These are phyloP conservation scores for Neonectria faginata DNA, from an alignment of 2,329 filamentous ascomycete genomes.

Conservation along the genomic window DNA sequence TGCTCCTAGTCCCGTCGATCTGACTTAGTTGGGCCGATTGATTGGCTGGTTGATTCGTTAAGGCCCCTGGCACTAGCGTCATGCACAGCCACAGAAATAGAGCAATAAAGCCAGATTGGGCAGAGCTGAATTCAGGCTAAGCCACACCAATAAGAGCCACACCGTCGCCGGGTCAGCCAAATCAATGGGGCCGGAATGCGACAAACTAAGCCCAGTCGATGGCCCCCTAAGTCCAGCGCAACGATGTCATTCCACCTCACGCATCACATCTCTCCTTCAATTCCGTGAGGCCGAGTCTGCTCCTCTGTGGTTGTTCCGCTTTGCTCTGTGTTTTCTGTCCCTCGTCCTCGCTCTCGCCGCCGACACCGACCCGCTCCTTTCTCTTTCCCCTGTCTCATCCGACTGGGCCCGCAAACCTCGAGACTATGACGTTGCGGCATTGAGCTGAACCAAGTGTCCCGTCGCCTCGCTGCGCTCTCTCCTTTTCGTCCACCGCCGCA, in stretches of 20 bases:
- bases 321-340: conserved; percentile 22
- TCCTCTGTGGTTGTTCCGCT: conserved; percentile 27
- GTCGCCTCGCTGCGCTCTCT: conserved; percentile 29
- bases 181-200: conserved; percentile 39
- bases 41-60: background rate
- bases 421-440: conserved; percentile 45
- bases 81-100: conserved; percentile 32
- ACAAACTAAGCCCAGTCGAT: conserved; percentile 36
- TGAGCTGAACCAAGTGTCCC: conserved; percentile 41
- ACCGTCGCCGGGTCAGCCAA: conserved; percentile 49
- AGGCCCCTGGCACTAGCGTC: conserved; percentile 6
- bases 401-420: conserved; percentile 24
- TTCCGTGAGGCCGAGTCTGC: conserved; percentile 37
- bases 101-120: conserved; percentile 26
- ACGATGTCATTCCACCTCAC: conserved; percentile 46
- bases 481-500: conserved; percentile 18
- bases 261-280: conserved; percentile 44
- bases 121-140: conserved; percentile 1
- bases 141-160: conserved; percentile 34
- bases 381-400: conserved; percentile 26
- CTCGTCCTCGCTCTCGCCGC: conserved; percentile 10
- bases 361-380: conserved; percentile 20
- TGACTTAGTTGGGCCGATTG: background rate
- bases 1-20: background rate
- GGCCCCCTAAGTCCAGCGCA: conserved; percentile 37